A percentile compares a stretch with the other conserved stretches of the same genome.
Evolutionary conservation across 2,329 filamentous ascomycete genomes (phyloP).

Genomic region (Penicillium griseofulvum): DNA sequence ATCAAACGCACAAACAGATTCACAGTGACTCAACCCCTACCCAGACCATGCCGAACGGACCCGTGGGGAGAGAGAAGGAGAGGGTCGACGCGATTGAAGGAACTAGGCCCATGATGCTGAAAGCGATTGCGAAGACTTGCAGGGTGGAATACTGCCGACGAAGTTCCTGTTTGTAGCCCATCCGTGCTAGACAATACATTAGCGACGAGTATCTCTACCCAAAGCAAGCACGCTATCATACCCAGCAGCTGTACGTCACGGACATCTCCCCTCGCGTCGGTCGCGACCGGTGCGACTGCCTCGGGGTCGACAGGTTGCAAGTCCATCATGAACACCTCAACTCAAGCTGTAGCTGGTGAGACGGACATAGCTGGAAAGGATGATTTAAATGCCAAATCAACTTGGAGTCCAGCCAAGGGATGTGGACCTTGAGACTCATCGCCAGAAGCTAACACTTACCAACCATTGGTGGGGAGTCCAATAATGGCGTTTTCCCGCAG

Average conservation of each 20-base stretch:
- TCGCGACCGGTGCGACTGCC: not conserved
- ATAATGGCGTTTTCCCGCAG: not conserved
- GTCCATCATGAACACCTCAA: not conserved
- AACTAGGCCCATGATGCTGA: constrained; percentile 60
- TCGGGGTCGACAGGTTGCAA: not conserved
- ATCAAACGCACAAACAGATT: not conserved
- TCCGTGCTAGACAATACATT: constrained; percentile 24
- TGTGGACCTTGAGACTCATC: not conserved
- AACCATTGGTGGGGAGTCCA: not conserved
- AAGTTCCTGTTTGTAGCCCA: constrained; percentile 60
- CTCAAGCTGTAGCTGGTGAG: not conserved
- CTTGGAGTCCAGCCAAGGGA: not conserved
- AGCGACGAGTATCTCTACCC: not conserved
- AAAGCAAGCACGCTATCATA: not conserved
- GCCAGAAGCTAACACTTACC: not conserved
- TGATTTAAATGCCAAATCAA: not conserved
- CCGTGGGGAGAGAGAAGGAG: constrained; percentile 58
- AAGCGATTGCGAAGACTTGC: constrained; percentile 62
- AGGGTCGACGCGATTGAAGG: constrained; percentile 61
- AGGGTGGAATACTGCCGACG: constrained; percentile 60
- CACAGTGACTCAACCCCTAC: constrained; percentile 29
- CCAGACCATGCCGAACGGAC: constrained; percentile 62
- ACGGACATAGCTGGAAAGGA: not conserved
- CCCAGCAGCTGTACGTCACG: constrained; percentile 1
- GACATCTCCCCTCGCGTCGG: not conserved